Percentiles rank a stretch among this genome's conserved stretches.
These are phyloP conservation scores for Xylaria sp. DNA, from an alignment of 2,329 filamentous ascomycete genomes.

Conservation along the genomic window DNA sequence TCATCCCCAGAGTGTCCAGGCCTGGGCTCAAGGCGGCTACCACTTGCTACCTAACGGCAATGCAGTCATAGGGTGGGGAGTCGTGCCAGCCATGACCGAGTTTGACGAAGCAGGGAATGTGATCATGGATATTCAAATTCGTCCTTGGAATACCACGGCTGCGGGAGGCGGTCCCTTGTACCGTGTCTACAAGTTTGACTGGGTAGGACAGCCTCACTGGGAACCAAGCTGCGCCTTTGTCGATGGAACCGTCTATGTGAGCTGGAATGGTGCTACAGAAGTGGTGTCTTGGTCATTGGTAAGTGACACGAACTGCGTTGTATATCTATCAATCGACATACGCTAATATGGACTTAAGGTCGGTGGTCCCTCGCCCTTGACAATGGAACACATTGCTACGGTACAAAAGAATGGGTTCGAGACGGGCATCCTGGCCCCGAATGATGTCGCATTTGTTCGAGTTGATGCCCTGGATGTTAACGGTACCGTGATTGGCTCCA, in stretches of 20 bases:
- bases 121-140: conserved; percentile 59
- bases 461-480: conserved; percentile 35
- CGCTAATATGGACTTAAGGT: conserved; percentile 20
- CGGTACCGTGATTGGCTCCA: conserved; percentile 35
- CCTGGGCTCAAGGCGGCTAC: conserved; percentile 57
- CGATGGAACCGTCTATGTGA: conserved; percentile 50
- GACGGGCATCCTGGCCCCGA: conserved; percentile 34
- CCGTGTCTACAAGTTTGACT: conserved; percentile 63
- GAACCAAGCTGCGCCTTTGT: conserved; percentile 43
- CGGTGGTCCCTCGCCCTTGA: conserved; percentile 34
- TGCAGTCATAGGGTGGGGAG: conserved; percentile 67
- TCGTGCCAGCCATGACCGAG: conserved; percentile 59
- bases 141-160: conserved; percentile 55
- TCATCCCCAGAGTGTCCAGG: conserved; percentile 51
- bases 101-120: conserved; percentile 59
- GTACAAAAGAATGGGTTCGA: conserved; percentile 40
- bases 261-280: conserved; percentile 60
- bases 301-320: conserved; percentile 9
- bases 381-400: conserved; percentile 25
- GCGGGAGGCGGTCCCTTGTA: conserved; percentile 57
- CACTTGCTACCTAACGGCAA: conserved; percentile 65
- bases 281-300: conserved; percentile 48
- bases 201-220: conserved; percentile 55
- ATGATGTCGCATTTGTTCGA: conserved; percentile 34
- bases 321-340: not conserved